These are phyloP conservation scores for Pleurotus giganteus DNA, from an alignment of 768 basidiomycete species.

Conservation along the genomic window DNA sequence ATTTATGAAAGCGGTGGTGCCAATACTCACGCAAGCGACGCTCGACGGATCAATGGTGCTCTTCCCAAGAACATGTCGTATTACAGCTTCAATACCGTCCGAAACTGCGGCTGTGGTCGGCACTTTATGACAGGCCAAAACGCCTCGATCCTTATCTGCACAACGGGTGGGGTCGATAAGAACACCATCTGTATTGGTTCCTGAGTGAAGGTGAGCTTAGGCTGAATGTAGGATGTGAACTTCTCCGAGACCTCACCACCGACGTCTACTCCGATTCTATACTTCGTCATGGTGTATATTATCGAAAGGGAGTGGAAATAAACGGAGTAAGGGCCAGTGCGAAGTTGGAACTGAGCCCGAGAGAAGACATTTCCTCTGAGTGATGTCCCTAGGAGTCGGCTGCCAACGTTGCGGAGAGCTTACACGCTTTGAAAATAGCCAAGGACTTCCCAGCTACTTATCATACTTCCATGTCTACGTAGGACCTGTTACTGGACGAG, in stretches of 20 bases:
- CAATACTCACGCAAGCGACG: constrained; percentile 54
- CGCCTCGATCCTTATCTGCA: constrained; percentile 29
- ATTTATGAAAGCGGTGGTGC: constrained; percentile 64
- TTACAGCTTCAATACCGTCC: constrained; percentile 52
- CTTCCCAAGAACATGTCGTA: constrained; percentile 41
- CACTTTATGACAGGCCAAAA: constrained; percentile 42
- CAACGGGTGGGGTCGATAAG: constrained; percentile 27
- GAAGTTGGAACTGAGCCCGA: not conserved
- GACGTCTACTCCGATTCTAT: constrained; percentile 5
- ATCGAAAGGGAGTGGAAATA: too few relatives aligned
- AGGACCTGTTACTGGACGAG: too few relatives aligned
- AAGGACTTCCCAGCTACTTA: too few relatives aligned
- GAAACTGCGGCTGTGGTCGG: constrained; percentile 59
- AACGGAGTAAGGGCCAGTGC: too few relatives aligned
- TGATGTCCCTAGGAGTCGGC: too few relatives aligned
- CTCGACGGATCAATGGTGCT: constrained; percentile 29
- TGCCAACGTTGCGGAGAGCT: too few relatives aligned
- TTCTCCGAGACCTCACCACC: not conserved
- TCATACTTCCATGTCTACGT: too few relatives aligned
- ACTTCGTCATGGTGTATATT: not conserved
- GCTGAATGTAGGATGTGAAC: not conserved
- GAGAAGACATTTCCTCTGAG: not conserved
- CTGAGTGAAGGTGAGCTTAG: constrained; percentile 13
- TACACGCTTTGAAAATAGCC: too few relatives aligned
- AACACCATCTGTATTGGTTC: constrained; percentile 34